Evolutionary conservation across 2,329 filamentous ascomycete genomes (phyloP).

Genomic region (Phaeosphaeria sp.): DNA sequence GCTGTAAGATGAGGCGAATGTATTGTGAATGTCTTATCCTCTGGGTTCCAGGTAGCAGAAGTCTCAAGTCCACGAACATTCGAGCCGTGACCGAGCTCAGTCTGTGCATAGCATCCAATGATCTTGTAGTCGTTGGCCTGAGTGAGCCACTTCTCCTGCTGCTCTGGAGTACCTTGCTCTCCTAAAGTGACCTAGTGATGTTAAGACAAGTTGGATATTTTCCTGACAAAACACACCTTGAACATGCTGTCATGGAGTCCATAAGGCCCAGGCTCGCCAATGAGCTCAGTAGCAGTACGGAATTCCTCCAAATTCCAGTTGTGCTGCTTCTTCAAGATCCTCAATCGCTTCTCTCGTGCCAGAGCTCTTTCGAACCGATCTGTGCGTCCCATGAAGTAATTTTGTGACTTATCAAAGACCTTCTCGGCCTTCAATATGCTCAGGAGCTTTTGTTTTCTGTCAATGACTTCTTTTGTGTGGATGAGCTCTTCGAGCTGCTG

Average conservation of each 20-base stretch:
- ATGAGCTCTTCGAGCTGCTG: conserved; percentile 72
- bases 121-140: conserved; percentile 72
- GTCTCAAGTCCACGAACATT: conserved; percentile 71
- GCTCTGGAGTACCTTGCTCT: conserved; percentile 75
- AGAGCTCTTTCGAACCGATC: conserved; percentile 74
- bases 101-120: conserved; percentile 83
- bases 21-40: conserved; percentile 76
- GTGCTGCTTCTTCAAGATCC: conserved; percentile 70
- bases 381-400: conserved; percentile 74
- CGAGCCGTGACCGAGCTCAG: conserved; percentile 79
- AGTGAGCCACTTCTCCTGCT: conserved; percentile 75
- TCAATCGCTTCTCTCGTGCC: conserved; percentile 73
- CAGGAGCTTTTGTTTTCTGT: conserved; percentile 67
- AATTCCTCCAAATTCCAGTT: conserved; percentile 73
- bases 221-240: conserved; percentile 53
- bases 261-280: conserved; percentile 77
- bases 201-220: not conserved
- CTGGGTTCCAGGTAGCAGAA: conserved; percentile 74
- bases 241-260: conserved; percentile 76
- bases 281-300: conserved; percentile 69
- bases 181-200: conserved; percentile 65
- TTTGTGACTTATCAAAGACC: conserved; percentile 79
- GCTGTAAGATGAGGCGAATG: conserved; percentile 77
- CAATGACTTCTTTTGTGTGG: conserved; percentile 70
- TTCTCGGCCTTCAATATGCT: conserved; percentile 70